Base-by-base conservation (phyloP, 257 asterid species). In the Eustoma russellianum region DNA sequence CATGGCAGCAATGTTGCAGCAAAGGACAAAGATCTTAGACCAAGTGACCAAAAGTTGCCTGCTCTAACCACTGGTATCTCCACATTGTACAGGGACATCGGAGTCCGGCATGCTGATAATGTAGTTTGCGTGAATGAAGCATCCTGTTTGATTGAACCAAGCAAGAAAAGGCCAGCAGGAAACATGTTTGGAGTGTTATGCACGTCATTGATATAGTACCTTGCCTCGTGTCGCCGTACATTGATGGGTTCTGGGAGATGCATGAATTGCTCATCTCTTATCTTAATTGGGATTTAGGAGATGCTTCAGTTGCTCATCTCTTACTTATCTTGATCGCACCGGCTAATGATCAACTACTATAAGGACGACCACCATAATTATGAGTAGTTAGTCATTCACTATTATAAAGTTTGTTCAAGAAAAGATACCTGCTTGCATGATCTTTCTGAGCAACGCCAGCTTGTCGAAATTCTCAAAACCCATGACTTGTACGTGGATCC, bases 391-490 rank as follows among this genome's bases (percentile, higher is more conserved):
- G n/a, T n/a, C n/a, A n/a, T 9, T 9, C 9, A 35, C 9, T 35
- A 35, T 35, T 3, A 13, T 19, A 47, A 17, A 0, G 14, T 0
- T 46, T 1, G 15, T 14, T n/a, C 12, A 33, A 24, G 7, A 54
- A 17, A 35, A 35, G 9, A 5, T 9, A 5, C 61, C 17, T 48
- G 78, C 92, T 78, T 77, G 80, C 93, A 77, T 83, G 17, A 83
- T 14, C 51, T 76, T 83, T 30, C 69, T 63, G 16, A 83, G 88
- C 93, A 86, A 83, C 2, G 48, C 65, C 62, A 66, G 73, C 60
- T 80, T 83, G 70, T 83, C 86, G 47, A 60, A 67, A 75, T 83
- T 83, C 61, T 83, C 88, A 13, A 77, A 83, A 69, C 88, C 88
- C 28, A 80, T 77, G 38, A 75, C 80, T 83, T 64, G 86, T 83